Evolutionary conservation across 2,329 filamentous ascomycete species (phyloP), one percentile per base, ranked within the genome.

Genomic region (Apiospora sp.): DNA sequence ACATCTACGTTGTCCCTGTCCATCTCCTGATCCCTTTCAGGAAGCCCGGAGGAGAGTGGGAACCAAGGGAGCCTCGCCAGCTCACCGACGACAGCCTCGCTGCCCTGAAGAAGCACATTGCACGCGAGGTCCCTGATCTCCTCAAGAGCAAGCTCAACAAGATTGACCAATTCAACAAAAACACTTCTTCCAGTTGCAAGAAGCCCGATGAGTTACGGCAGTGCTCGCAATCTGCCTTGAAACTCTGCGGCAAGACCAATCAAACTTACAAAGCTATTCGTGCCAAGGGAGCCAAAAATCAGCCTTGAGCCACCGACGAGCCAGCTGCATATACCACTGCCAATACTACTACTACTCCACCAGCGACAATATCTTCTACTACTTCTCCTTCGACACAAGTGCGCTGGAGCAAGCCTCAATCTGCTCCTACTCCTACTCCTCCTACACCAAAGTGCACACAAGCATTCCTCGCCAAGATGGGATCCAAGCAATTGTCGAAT

Each of bases 21-120:
- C 34, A 41, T n/a, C 58, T 64, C 22, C 58, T 64, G 19, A 64
- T 64, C 10, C 58, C 58, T 19, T 64, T 64, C 58, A 37, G 24
- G 7, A 64, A 64, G 19, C 30, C 58, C 0, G 58, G 58, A 2
- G 19, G 58, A 7, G 34, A 41, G 16, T 22, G 19, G 19, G 34
- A 64, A 14, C 58, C 58, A n/a, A 37, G 1, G 2, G 34, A 64
- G 22, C 58, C 58, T 5, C 58, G 58, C 2, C 58, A 64, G 19
- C 58, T 64, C 30, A 64, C 58, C 0, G 19, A 41, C 3, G 58
- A 34, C 4, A 64, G 58, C 16, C 22, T 64, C 16, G 19, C 10
- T 41, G 24, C 8, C 3, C 34, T 64, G 30, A 34, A 10, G n/a
- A 34, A 10, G 12, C 58, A 64, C 22, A 64, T 64, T 10, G 19